Base-by-base conservation (phyloP, 257 asterid genomes). In the Solanum gandarillasii region DNA sequence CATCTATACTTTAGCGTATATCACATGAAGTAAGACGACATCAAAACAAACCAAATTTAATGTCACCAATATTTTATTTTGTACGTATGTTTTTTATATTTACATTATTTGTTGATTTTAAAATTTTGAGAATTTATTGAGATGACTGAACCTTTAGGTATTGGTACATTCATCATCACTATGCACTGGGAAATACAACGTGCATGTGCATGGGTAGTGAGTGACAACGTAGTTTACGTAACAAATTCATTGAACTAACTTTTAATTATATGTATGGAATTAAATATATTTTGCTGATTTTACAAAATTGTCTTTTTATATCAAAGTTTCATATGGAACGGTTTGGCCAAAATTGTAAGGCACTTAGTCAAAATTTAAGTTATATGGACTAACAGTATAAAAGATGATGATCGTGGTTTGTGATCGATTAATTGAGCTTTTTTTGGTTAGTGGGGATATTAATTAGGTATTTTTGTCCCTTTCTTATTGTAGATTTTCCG, bases 151-250 rank as follows among this genome's bases (percentile, higher is more conserved):
- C 65, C n/a, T 55, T 55, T 55, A 55, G 65, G 65, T 55, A 18
- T 46, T 29, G 5, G 5, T 1, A 41, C 52, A 78, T 75, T 75
- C 76, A 36, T 78, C 36, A 78, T 55, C 65, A 78, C 9, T 14
- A 9, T 16, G 34, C n/a, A 78, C 84, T 14, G 84, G 8, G 62
- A 14, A 39, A 55, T 55, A 55, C 18, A 82, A 20, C 70, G 70
- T 48, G 68, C 85, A 81, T 81, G 85, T 81, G 85, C 86, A 82
- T 82, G 86, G 86, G 70, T 82, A 52, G 70, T 46, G 39, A 79
- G 62, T 43, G 67, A 79, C 86, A 48, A 31, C 41, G 70, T 82
- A 48, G 70, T 82, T 82, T 82, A 82, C 86, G 86, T 82, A 48
- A 82, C 70, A 82, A 48, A 48, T 82, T 82, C 86, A 48, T 18